Evolutionary conservation across 2,329 filamentous ascomycete genomes (phyloP).

Genomic region (Aspergillus sp.): DNA sequence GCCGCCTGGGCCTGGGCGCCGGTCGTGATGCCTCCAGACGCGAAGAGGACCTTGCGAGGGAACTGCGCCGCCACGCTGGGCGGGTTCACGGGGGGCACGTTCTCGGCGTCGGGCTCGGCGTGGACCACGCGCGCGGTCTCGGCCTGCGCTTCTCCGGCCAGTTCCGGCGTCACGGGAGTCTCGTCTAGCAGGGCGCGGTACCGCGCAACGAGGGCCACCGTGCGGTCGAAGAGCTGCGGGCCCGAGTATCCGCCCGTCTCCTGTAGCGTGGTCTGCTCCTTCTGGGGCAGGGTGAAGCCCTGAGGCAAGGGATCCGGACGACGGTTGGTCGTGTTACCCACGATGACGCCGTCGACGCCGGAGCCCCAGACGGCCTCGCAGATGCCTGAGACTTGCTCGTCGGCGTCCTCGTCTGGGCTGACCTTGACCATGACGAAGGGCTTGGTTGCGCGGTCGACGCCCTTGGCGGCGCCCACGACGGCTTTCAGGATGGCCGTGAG

Average conservation of each 20-base stretch:
- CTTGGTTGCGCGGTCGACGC: constrained; percentile 67
- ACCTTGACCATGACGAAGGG: constrained; percentile 97
- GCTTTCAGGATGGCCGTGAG: constrained; percentile 76
- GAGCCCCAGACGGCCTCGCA: constrained; percentile 79
- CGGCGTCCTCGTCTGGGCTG: constrained; percentile 87
- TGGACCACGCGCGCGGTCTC: constrained; percentile 12
- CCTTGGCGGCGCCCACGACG: constrained; percentile 75
- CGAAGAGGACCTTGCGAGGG: constrained; percentile 76
- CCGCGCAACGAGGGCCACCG: constrained; percentile 71
- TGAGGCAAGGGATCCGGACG: constrained; percentile 69
- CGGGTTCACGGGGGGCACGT: constrained; percentile 16
- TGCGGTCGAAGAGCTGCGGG: constrained; percentile 81
- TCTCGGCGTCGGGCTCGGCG: constrained; percentile 23
- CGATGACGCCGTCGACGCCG: constrained; percentile 91
- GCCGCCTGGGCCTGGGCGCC: constrained; percentile 79
- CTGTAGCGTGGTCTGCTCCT: constrained; percentile 66
- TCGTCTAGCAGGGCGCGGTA: constrained; percentile 71
- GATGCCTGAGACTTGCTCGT: constrained; percentile 81
- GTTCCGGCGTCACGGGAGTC: constrained; percentile 31
- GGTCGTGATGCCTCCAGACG: constrained; percentile 87
- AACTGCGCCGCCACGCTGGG: constrained; percentile 14
- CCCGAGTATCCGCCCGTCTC: constrained; percentile 90
- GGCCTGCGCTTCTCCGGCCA: constrained; percentile 11
- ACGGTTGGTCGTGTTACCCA: constrained; percentile 93
- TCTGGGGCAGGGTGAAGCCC: constrained; percentile 62